Base-by-base conservation (phyloP, 371 early-diverging fungal genomes). In the Mucor saturninus region DNA sequence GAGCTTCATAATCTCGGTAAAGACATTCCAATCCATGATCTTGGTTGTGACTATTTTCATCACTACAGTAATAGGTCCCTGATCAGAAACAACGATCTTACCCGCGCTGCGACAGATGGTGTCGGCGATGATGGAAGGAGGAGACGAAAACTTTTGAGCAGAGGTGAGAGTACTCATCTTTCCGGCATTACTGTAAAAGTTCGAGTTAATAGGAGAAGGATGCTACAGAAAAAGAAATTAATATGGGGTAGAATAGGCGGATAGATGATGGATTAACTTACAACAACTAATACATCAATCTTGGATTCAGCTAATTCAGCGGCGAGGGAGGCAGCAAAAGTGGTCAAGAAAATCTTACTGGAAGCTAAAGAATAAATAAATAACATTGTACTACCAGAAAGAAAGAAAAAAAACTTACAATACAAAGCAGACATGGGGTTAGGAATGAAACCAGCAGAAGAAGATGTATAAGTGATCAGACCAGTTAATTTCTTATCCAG, bases 151-250 rank as follows among this genome's bases (percentile, higher is more conserved):
- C 60, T 80, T 84, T 66, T 79, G 81, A 28, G 77, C 77, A 10
- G 75, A 72, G 21, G 65, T 56, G n/a, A 80, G 71, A 42, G 77
- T 71, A 59, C 81, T 80, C 80, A 80, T 81, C 55, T 79, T 77
- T 28, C 85, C 84, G 54, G 82, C 84, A 48, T 85, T 85, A 40
- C 74, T 68, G 65, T 84, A 87, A 65, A 87, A 87, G 65, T 80
- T 81, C 54, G 88, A 84, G 39, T 79, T 68, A 62, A 83, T 85
- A 48, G 88, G 88, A 21, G 79, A 77, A 50, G 88, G 88, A 67
- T 86, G 88, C 77, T 82, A 67, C 35, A 45, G 3, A 11, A 1
- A 50, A 15, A 13, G 37, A 39, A 11, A 40, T 40, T 54, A 21
- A 28, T 9, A n/a, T 4, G 10, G 29, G 21, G 8, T 32, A 5